Evolutionary conservation across 2,329 filamentous ascomycete species (phyloP), one percentile per base, ranked within the genome.

Genomic region (Pestalotiopsis sp.): DNA sequence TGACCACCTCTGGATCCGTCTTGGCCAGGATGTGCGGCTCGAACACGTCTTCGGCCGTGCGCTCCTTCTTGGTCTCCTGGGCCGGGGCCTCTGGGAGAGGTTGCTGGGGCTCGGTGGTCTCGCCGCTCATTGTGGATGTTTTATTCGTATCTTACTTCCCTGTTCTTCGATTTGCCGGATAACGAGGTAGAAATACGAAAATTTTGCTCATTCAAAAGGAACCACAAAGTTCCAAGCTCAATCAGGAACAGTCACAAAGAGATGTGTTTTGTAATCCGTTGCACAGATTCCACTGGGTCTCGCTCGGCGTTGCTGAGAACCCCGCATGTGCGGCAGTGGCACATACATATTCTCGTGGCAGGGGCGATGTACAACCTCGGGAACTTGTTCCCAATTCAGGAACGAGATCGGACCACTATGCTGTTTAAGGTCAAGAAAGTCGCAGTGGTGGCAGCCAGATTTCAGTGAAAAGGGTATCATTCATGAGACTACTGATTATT

Each of bases 1-100:
- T 61, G 7, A 80, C 70, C n/a, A 79, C 75, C 4, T 74, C 74
- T 1, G 78, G 77, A 58, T 80, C 76, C 23, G 80, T 76, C 69
- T 76, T 74, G 20, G 76, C 72, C 20, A 74, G 61, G 20, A 75
- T 64, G 20, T 74, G 67, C 13, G 75, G 76, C 65, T 74, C 71
- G 61, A 78, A 76, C 14, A 74, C 39, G 57, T 81, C 69, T n/a
- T 74, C 72, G 12, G 67, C 69, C 27, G 67, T 74, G 59, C 68
- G 31, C 49, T 14, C n/a, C 63, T 57, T 12, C 13, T 20, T 25
- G 9, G 58, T 11, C 23, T 14, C 31, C 23, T 27, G 25, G 25
- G 59, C 25, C 31, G 25, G 31, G 2, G 45, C 45, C 17, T 2
- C 45, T 9, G 7, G n/a, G 45, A 4, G 45, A 49, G 41, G 14